Evolutionary conservation across 352 stramenopile genomes (phyloP).

Genomic region (Phytophthora fragariaefolia): DNA sequence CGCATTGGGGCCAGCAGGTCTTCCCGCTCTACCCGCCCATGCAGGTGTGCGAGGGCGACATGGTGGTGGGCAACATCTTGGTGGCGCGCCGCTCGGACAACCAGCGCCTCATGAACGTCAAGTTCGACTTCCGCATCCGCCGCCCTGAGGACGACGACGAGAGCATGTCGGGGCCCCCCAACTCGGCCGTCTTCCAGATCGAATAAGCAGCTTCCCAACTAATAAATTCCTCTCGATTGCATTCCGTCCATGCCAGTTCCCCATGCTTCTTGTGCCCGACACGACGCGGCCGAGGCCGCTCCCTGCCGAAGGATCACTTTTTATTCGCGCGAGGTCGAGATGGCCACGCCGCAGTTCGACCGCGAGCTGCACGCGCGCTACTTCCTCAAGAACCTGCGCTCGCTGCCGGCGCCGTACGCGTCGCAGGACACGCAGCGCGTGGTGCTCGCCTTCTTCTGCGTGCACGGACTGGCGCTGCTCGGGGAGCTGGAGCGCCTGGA

Average conservation of each 20-base stretch:
- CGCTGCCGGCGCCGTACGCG: slow-evolving; percentile 73
- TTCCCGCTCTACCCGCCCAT: slow-evolving; percentile 85
- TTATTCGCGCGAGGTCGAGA: slow-evolving; percentile 9
- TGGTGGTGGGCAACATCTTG: slow-evolving; percentile 71
- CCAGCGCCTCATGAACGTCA: slow-evolving; percentile 91
- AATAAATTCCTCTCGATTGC: slow-evolving; percentile 41
- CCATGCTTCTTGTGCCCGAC: too few species aligned
- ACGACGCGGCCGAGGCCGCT: not conserved
- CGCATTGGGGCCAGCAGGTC: slow-evolving; percentile 89
- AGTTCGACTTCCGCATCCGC: slow-evolving; percentile 81
- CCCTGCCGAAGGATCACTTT: slow-evolving; percentile 21
- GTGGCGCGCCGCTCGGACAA: slow-evolving; percentile 85
- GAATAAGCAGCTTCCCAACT: slow-evolving; percentile 65
- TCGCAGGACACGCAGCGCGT: slow-evolving; percentile 85
- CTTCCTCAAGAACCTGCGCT: slow-evolving; percentile 82
- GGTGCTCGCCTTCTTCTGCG: slow-evolving; percentile 87
- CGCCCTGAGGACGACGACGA: slow-evolving; percentile 65
- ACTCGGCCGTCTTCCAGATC: slow-evolving; percentile 83
- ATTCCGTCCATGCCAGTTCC: not conserved
- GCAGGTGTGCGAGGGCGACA: slow-evolving; percentile 86
- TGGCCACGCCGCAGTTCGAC: slow-evolving; percentile 47
- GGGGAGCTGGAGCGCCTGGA: slow-evolving; percentile 78
- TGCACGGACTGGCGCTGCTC: slow-evolving; percentile 85
- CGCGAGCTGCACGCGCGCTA: slow-evolving; percentile 80
- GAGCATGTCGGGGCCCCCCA: slow-evolving; percentile 50